Evolutionary conservation across 805 yeast genomes (phyloP).

Genomic region (Saturnispora hagleri): DNA sequence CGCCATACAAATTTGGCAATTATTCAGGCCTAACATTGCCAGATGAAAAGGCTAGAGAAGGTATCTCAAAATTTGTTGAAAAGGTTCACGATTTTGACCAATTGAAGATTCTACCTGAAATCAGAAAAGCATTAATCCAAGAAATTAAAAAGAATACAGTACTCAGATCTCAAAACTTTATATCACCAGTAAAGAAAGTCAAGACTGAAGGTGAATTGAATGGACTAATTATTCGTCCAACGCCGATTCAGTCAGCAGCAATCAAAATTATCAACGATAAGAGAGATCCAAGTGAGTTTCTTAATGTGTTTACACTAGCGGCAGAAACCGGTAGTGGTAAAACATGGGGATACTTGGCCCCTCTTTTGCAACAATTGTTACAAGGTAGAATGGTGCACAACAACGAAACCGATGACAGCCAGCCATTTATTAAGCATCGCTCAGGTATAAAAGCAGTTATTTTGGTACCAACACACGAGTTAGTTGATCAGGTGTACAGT

Average conservation of each 20-base stretch:
- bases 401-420: conserved; percentile 13
- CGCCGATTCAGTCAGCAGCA: conserved; percentile 79
- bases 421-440: conserved; percentile 18
- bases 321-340: conserved; percentile 98
- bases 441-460: conserved; percentile 59
- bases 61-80: conserved; percentile 32
- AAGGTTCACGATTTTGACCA: conserved; percentile 59
- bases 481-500: conserved; percentile 68
- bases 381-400: conserved; percentile 38
- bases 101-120: conserved; percentile 55
- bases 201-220: conserved; percentile 28
- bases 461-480: conserved; percentile 84
- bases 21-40: conserved; percentile 40
- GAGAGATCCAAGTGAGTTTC: conserved; percentile 25
- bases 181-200: conserved; percentile 21
- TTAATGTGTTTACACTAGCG: conserved; percentile 69
- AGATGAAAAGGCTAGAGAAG: conserved; percentile 26
- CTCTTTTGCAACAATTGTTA: conserved; percentile 59
- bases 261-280: conserved; percentile 46
- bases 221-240: conserved; percentile 42
- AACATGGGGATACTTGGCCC: conserved; percentile 83
- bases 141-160: conserved; percentile 44
- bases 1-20: conserved; percentile 37
- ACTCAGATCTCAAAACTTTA: conserved; percentile 27
- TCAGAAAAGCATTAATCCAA: conserved; percentile 48